These are phyloP conservation scores for Trichoderma arundinaceum DNA, from an alignment of 2,329 filamentous ascomycete species.

Conservation along the genomic window DNA sequence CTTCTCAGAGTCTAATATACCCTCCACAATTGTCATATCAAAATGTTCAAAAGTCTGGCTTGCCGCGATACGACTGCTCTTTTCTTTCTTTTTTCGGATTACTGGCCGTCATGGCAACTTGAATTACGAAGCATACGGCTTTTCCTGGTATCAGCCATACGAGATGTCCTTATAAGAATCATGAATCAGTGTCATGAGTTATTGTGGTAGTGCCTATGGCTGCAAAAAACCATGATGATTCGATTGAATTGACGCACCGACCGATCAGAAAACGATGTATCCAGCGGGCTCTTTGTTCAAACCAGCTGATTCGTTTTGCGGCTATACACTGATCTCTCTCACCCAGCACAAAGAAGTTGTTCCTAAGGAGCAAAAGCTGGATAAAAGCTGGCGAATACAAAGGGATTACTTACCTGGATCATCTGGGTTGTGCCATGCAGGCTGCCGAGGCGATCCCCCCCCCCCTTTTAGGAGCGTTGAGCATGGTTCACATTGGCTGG, in stretches of 20 bases:
- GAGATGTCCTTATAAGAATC: not conserved
- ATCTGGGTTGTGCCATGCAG: not conserved
- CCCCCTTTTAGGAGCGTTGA: not conserved
- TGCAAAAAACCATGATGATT: not conserved
- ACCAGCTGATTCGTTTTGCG: too few relatives aligned
- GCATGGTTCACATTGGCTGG: not conserved
- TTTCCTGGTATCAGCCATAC: not conserved
- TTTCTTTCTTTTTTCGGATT: not conserved
- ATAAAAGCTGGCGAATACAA: not conserved
- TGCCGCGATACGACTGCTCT: not conserved
- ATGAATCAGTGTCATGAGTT: not conserved
- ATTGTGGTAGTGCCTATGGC: too few relatives aligned
- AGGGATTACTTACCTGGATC: not conserved
- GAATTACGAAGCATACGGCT: not conserved
- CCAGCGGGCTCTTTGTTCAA: too few relatives aligned
- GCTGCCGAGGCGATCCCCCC: not conserved
- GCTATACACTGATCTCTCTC: too few relatives aligned
- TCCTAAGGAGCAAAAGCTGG: too few relatives aligned
- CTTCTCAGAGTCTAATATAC: slow-evolving; percentile 42
- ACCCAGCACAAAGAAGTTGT: not conserved
- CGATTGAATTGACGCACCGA: too few relatives aligned
- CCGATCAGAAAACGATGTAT: too few relatives aligned
- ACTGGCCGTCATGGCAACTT: not conserved
- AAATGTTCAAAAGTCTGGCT: not conserved
- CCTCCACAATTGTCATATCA: slow-evolving; percentile 40